phyloP scores from a whole-genome alignment of 176 grass and related monocot genomes.

The Tillandsia leiboldiana region DNA sequence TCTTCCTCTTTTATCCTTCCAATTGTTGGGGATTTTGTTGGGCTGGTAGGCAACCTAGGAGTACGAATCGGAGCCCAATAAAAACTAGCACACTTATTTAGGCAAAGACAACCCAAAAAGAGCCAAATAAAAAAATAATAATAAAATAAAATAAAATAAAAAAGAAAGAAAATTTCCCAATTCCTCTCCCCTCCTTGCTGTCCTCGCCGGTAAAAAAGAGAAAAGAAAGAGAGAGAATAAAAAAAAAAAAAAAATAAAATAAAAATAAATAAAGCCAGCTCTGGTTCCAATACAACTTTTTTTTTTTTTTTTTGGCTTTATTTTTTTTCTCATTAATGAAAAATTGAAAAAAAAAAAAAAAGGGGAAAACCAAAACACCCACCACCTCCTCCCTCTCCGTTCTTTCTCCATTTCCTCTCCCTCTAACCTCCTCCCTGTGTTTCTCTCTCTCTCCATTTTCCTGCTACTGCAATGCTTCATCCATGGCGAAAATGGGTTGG shows the following conservation, averaged over 20 bases:
- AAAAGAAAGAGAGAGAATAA: conserved; percentile 16
- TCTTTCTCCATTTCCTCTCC: neutral
- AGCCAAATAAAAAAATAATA: neutral
- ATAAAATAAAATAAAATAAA: neutral
- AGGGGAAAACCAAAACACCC: neutral
- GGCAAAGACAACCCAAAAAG: no score
- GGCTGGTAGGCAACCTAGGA: neutral
- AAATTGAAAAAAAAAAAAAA: conserved; percentile 4
- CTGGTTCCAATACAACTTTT: conserved; percentile 13
- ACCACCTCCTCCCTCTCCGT: neutral
- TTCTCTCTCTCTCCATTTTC: conserved; percentile 1
- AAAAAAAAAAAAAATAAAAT: neutral
- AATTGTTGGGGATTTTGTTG: conserved; percentile 1
- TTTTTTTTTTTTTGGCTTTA: conserved; percentile 2
- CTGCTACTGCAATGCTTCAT: conserved; percentile 19
- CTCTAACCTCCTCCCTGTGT: neutral
- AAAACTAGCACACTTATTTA: neutral
- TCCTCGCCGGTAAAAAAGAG: neutral
- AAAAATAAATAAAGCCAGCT: neutral
- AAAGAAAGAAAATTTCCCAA: neutral
- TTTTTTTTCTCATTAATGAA: neutral
- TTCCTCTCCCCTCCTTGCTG: neutral
- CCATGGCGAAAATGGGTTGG: conserved; percentile 20
- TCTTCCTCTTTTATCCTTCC: conserved; percentile 8
- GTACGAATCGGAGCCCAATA: neutral